Conservation (phyloP, 1,139 yeast species). For the Taphrina pruni region DNA sequence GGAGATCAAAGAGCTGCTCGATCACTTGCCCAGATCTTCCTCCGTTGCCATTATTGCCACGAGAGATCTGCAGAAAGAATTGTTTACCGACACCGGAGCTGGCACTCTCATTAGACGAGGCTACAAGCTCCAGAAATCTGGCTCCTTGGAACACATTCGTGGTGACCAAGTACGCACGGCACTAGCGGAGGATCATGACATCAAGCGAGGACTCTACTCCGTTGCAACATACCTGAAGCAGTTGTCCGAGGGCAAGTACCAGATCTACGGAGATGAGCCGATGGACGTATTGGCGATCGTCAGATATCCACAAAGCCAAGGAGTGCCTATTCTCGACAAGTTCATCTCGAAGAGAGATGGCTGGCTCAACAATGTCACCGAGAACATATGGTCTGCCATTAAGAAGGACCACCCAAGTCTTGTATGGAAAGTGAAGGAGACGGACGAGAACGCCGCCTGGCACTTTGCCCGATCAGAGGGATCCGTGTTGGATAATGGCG, state of each 20-base stretch:
- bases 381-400: constrained; percentile 84
- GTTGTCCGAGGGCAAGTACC: constrained; percentile 67
- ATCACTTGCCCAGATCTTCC: constrained; percentile 93
- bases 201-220: constrained; percentile 70
- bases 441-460: constrained; percentile 90
- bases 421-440: constrained; percentile 90
- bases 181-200: constrained; percentile 75
- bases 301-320: constrained; percentile 52
- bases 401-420: constrained; percentile 73
- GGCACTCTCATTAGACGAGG: constrained; percentile 98
- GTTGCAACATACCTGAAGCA: constrained; percentile 69
- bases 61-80: constrained; percentile 91
- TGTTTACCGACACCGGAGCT: constrained; percentile 98
- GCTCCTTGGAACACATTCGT: constrained; percentile 68
- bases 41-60: constrained; percentile 97
- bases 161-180: constrained; percentile 76
- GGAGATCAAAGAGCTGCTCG: constrained; percentile 91
- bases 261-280: constrained; percentile 93
- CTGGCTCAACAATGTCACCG: constrained; percentile 97
- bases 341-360: constrained; percentile 87
- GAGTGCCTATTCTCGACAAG: constrained; percentile 79
- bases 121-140: constrained; percentile 72
- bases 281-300: constrained; percentile 92
- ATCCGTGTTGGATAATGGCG: constrained; percentile 85
- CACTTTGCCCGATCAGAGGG: constrained; percentile 93